A percentile compares a stretch with the other conserved stretches of the same genome.
Evolutionary conservation across 2,329 filamentous ascomycete genomes (phyloP).

Genomic region (Hypoxylon sp.): DNA sequence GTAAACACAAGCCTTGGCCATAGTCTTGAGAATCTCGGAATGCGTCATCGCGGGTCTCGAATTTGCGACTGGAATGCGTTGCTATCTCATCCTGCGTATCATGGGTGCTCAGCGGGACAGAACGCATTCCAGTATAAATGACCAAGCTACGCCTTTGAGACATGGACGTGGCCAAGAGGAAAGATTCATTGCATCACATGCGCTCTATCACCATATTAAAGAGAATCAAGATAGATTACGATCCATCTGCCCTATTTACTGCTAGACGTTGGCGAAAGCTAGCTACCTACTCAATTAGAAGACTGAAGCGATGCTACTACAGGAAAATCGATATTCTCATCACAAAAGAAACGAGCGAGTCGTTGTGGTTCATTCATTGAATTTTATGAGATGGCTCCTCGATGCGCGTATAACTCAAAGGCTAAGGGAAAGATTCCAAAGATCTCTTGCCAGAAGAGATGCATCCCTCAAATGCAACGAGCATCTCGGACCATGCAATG

Average conservation of each 20-base stretch:
- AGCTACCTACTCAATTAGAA: background rate
- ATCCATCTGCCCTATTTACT: background rate
- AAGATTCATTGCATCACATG: slow-evolving; percentile 4
- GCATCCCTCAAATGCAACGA: slow-evolving; percentile 36
- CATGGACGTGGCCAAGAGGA: background rate
- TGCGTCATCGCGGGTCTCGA: slow-evolving; percentile 35
- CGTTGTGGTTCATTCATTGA: slow-evolving; percentile 28
- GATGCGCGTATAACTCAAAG: slow-evolving; percentile 34
- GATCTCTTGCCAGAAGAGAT: slow-evolving; percentile 50
- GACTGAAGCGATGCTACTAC: background rate
- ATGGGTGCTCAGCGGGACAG: slow-evolving; percentile 2
- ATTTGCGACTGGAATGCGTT: slow-evolving; percentile 40
- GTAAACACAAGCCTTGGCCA: slow-evolving; percentile 26
- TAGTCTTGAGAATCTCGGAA: slow-evolving; percentile 30
- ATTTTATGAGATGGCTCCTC: slow-evolving; percentile 40
- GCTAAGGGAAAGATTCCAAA: slow-evolving; percentile 25
- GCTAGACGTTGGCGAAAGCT: background rate
- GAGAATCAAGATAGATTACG: background rate
- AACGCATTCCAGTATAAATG: slow-evolving; percentile 40
- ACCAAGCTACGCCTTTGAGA: slow-evolving; percentile 26
- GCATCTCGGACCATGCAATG: slow-evolving; percentile 27
- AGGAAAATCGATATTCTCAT: background rate
- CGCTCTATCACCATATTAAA: background rate
- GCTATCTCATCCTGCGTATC: slow-evolving; percentile 8
- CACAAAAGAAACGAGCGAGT: slow-evolving; percentile 2